phyloP scores from a whole-genome alignment of 75 land plant species.

The Larix kaempferi region DNA sequence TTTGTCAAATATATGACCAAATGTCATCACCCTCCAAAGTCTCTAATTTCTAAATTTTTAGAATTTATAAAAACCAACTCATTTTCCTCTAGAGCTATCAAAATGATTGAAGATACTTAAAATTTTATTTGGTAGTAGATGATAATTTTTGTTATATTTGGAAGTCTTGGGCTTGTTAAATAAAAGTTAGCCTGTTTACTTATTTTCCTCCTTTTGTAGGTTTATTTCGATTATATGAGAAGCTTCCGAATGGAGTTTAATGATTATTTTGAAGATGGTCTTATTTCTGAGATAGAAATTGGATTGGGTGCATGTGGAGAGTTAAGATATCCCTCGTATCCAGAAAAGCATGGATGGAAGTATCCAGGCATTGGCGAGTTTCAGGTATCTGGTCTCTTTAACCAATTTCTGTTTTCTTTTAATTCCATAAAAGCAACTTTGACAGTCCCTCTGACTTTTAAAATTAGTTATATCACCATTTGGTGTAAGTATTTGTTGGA shows the following conservation, averaged over 20 bases:
- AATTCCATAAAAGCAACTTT: neutral
- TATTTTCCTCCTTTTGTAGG: slow-evolving; percentile 37
- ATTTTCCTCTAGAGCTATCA: neutral
- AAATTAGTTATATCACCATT: too few relatives aligned
- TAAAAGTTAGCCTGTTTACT: too few relatives aligned
- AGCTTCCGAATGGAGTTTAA: slow-evolving; percentile 91
- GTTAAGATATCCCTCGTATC: slow-evolving; percentile 93
- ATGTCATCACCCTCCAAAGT: neutral
- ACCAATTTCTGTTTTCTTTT: neutral
- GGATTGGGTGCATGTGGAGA: slow-evolving; percentile 98
- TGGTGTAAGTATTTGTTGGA: too few relatives aligned
- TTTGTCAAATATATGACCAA: too few relatives aligned
- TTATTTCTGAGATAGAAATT: slow-evolving; percentile 79
- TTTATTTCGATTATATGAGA: slow-evolving; percentile 98
- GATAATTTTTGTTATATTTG: too few relatives aligned
- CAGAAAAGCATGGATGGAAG: slow-evolving; percentile 92
- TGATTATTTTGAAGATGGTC: slow-evolving; percentile 81
- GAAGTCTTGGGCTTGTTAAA: too few relatives aligned
- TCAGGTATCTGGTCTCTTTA: slow-evolving; percentile 53
- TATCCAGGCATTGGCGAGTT: slow-evolving; percentile 98
- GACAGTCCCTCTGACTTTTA: neutral
- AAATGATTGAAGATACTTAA: neutral
- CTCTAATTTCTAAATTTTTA: neutral
- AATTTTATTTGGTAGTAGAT: too few relatives aligned
- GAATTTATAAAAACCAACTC: neutral